Conservation (phyloP, 2,329 filamentous ascomycete genomes). For the Arthrobotrys musiformis region DNA sequence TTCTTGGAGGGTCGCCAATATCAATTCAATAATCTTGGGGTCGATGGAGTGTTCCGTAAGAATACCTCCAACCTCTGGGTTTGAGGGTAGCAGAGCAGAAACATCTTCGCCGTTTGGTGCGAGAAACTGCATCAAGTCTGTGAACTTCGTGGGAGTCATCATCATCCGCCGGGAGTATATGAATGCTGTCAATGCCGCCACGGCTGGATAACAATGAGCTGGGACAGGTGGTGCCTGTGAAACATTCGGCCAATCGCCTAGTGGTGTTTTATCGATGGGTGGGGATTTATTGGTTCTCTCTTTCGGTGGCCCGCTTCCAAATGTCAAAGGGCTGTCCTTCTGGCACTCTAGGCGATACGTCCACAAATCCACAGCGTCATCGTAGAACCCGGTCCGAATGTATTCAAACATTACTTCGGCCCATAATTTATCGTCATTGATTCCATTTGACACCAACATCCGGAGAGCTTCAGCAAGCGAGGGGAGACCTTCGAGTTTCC, state of each 20-base stretch:
- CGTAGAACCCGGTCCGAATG: slow-evolving; percentile 38
- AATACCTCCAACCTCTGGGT: slow-evolving; percentile 16
- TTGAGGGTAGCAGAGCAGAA: slow-evolving; percentile 26
- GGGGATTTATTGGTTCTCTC: not conserved
- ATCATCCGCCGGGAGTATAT: slow-evolving; percentile 21
- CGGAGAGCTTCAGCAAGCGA: slow-evolving; percentile 35
- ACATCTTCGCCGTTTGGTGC: slow-evolving; percentile 33
- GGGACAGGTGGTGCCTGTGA: not conserved
- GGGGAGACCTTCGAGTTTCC: slow-evolving; percentile 32
- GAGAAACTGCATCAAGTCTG: slow-evolving; percentile 36
- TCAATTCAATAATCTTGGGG: slow-evolving; percentile 18
- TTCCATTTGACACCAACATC: slow-evolving; percentile 12
- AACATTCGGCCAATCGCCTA: not conserved
- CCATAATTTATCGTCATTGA: slow-evolving; percentile 48
- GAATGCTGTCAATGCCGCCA: slow-evolving; percentile 41
- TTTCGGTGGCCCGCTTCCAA: not conserved
- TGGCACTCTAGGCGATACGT: slow-evolving; percentile 27
- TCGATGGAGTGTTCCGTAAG: slow-evolving; percentile 25
- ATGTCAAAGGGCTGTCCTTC: slow-evolving; percentile 26
- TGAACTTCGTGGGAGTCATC: slow-evolving; percentile 36
- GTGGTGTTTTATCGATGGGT: not conserved
- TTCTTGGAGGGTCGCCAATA: slow-evolving; percentile 11
- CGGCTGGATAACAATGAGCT: slow-evolving; percentile 29
- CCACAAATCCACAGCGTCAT: slow-evolving; percentile 49
- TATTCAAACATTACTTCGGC: slow-evolving; percentile 53